phyloP scores from a whole-genome alignment of 2,329 filamentous ascomycete species.

The Hymenoscyphus scutula region DNA sequence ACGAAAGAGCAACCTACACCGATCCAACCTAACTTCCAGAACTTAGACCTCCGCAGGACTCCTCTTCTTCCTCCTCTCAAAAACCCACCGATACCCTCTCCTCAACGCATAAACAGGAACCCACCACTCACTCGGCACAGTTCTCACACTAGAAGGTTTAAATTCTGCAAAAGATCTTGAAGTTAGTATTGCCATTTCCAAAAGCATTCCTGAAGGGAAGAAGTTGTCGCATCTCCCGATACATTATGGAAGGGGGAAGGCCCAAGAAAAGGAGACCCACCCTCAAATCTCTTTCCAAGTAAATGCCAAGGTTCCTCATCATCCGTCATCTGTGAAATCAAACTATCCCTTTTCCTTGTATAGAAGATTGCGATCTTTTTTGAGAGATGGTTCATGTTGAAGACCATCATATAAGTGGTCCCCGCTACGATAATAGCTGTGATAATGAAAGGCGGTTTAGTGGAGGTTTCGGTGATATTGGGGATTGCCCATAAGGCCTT shows the following conservation, averaged over 20 bases:
- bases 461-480: background rate
- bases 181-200: too few species aligned
- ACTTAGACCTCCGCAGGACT: background rate
- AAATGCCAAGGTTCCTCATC: background rate
- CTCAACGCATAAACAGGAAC: background rate
- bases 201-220: too few species aligned
- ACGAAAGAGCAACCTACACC: background rate
- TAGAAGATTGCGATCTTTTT: background rate
- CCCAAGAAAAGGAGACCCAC: too few species aligned
- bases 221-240: too few species aligned
- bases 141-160: background rate
- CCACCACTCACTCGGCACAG: constrained; percentile 6
- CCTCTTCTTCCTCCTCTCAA: background rate
- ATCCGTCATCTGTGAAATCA: background rate
- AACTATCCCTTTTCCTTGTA: background rate
- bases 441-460: background rate
- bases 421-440: background rate
- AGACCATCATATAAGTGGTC: background rate
- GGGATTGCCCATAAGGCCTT: constrained; percentile 1
- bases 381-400: background rate
- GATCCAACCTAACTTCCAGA: background rate
- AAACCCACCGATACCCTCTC: background rate
- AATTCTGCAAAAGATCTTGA: background rate
- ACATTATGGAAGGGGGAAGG: too few species aligned
- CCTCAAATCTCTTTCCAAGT: background rate